Evolutionary conservation across 768 basidiomycete genomes (phyloP), one percentile per base, ranked within the genome.

Genomic region (Collybiopsis confluens): DNA sequence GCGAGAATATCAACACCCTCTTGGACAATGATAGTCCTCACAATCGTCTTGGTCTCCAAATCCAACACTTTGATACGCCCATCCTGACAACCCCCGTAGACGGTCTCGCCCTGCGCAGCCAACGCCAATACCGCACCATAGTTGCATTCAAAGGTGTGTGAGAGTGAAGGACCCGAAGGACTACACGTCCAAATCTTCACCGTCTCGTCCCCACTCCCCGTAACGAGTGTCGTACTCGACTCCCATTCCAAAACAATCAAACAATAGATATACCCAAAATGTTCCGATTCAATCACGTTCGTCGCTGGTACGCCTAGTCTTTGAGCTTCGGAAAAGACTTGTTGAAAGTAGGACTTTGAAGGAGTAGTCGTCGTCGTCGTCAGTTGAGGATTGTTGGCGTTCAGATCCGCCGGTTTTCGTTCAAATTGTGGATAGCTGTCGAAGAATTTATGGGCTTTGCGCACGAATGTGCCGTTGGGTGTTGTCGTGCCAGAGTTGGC

Each of bases 61-160:
- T 98, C 95, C 70, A 91, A 82, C 4, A 98, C 86, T 58, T 88
- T 88, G 61, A 98, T 90, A 60, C 89, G 86, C 2, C 96, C 96
- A 58, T 92, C 93, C 68, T 98, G 96, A 61, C 94, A 90, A 0
- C 93, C 96, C 6, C 92, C 96, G 62, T 88, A 97, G 20, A 98
- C 76, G 1, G 91, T 90, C 18, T 90, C 90, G 20, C 85, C 86
- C 30, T 77, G 76, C 0, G 81, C 80, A 2, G 83, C 82, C 24
- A 98, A 75, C 0, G 92, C 82, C n/a, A 94, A 74, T 5, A 97
- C 84, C 0, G 92, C 95, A 1, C 93, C 90, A 59, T 82, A 82
- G 51, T 69, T 75, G 61, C 87, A 90, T 26, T 80, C 75, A 56
- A 90, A 91, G 3, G 86, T 83, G 57, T 90, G 82, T 20, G 80